phyloP scores from a whole-genome alignment of 805 yeast species.

The Cyberlindnera meyerae region DNA sequence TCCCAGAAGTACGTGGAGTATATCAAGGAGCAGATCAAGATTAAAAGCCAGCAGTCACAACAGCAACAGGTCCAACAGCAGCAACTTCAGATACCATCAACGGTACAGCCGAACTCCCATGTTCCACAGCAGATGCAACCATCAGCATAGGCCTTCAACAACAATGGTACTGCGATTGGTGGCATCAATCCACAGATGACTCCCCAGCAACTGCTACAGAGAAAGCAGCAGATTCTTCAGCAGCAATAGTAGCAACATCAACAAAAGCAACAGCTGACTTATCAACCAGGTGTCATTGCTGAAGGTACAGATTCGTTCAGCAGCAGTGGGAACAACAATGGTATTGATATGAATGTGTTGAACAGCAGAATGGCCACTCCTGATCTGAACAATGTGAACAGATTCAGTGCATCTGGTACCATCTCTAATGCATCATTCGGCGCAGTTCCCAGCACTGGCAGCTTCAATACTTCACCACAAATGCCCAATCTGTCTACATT shows the following conservation, averaged over 20 bases:
- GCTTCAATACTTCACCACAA: slow-evolving; percentile 15
- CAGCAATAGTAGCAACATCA: slow-evolving; percentile 14
- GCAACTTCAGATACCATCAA: slow-evolving; percentile 1
- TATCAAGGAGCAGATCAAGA: slow-evolving; percentile 57
- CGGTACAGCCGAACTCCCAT: too few relatives aligned
- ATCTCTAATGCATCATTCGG: slow-evolving; percentile 11
- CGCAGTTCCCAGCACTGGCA: slow-evolving; percentile 3
- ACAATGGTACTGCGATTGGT: slow-evolving; percentile 14
- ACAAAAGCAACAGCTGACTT: slow-evolving; percentile 12
- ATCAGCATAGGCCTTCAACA: slow-evolving; percentile 9
- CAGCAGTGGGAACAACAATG: slow-evolving; percentile 7
- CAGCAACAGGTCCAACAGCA: slow-evolving; percentile 16
- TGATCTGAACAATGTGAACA: slow-evolving; percentile 12
- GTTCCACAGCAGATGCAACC: not conserved
- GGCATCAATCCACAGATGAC: slow-evolving; percentile 23
- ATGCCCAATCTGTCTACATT: slow-evolving; percentile 5
- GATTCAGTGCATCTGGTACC: slow-evolving; percentile 16
- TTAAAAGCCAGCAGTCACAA: slow-evolving; percentile 28
- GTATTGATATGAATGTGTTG: slow-evolving; percentile 13
- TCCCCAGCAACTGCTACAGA: slow-evolving; percentile 25
- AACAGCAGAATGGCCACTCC: slow-evolving; percentile 15
- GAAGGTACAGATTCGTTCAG: not conserved
- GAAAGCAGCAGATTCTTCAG: slow-evolving; percentile 19
- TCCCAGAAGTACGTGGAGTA: slow-evolving; percentile 70
- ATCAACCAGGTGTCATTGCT: slow-evolving; percentile 8